Conservation (phyloP, 2,329 filamentous ascomycete genomes). For the Aspergillus tubingensis region DNA sequence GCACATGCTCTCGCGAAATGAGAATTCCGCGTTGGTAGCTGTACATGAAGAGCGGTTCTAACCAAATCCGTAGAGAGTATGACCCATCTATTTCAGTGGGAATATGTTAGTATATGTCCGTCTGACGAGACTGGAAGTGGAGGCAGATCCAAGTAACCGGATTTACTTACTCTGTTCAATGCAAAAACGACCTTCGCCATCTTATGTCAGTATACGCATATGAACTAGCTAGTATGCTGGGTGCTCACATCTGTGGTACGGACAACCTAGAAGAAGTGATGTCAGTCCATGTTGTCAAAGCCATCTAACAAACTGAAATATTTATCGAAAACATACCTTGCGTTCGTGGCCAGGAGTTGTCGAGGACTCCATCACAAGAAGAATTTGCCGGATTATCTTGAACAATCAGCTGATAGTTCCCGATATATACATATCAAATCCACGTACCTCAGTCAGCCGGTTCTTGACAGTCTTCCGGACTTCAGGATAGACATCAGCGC, state of each 20-base stretch:
- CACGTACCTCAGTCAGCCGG: constrained; percentile 26
- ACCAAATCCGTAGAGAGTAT: constrained; percentile 18
- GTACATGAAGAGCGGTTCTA: neutral
- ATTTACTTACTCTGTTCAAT: constrained; percentile 14
- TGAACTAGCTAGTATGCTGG: no score
- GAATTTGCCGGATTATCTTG: constrained; percentile 28
- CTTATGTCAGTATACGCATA: no score
- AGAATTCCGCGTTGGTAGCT: no score
- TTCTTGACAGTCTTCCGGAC: constrained; percentile 25
- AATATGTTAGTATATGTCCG: neutral
- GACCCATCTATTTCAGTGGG: constrained; percentile 15
- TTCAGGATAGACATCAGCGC: constrained; percentile 31
- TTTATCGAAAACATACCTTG: constrained; percentile 16
- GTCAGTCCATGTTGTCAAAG: neutral
- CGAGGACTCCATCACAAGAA: constrained; percentile 24
- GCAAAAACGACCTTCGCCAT: constrained; percentile 18
- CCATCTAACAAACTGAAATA: neutral
- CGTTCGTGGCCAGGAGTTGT: constrained; percentile 1
- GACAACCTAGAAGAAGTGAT: constrained; percentile 9
- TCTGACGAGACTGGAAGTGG: neutral
- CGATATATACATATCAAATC: neutral
- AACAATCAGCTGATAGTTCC: neutral
- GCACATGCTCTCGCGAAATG: no score
- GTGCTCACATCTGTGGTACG: constrained; percentile 21
- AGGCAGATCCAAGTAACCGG: no score